Conservation (phyloP, 2,329 filamentous ascomycete species). For the Pseudogymnoascus sp. region DNA sequence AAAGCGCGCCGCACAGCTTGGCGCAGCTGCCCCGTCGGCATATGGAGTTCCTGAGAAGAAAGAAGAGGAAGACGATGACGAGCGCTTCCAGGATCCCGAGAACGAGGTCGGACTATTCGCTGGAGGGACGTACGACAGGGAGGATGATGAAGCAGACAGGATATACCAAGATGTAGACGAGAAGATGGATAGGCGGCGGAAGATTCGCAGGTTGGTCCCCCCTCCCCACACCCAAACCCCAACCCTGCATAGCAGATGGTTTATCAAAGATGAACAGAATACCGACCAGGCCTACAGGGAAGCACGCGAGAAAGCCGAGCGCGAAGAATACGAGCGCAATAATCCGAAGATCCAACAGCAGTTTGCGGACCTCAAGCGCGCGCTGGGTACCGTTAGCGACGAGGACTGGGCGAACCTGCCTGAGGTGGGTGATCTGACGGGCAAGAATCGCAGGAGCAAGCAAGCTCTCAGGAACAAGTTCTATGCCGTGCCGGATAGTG, state of each 20-base stretch:
- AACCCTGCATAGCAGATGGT: conserved; percentile 43
- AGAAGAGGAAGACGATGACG: conserved; percentile 65
- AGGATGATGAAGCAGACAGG: conserved; percentile 93
- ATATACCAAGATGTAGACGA: conserved; percentile 96
- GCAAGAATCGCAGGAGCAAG: conserved; percentile 80
- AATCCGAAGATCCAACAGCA: conserved; percentile 98
- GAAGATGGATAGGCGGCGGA: conserved; percentile 87
- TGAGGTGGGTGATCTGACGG: conserved; percentile 92
- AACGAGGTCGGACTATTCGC: conserved; percentile 95
- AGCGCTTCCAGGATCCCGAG: conserved; percentile 89
- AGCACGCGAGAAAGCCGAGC: conserved; percentile 83
- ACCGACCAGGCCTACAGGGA: conserved; percentile 76
- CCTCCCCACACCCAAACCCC: conserved; percentile 17
- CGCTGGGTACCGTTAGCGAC: conserved; percentile 77
- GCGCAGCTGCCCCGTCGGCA: conserved; percentile 60
- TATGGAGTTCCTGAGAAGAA: conserved; percentile 53
- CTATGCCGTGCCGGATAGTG: conserved; percentile 94
- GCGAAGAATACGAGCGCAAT: conserved; percentile 90
- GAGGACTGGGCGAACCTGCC: conserved; percentile 95
- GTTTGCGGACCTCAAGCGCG: conserved; percentile 91
- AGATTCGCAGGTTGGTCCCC: conserved; percentile 70
- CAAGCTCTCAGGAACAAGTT: conserved; percentile 77
- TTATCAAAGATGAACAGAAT: conserved; percentile 71
- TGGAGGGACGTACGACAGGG: conserved; percentile 90
- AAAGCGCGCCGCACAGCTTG: conserved; percentile 80